These are phyloP conservation scores for Fomitopsis pinicola DNA, from an alignment of 1,284 basidiomycete genomes.

Conservation along the genomic window DNA sequence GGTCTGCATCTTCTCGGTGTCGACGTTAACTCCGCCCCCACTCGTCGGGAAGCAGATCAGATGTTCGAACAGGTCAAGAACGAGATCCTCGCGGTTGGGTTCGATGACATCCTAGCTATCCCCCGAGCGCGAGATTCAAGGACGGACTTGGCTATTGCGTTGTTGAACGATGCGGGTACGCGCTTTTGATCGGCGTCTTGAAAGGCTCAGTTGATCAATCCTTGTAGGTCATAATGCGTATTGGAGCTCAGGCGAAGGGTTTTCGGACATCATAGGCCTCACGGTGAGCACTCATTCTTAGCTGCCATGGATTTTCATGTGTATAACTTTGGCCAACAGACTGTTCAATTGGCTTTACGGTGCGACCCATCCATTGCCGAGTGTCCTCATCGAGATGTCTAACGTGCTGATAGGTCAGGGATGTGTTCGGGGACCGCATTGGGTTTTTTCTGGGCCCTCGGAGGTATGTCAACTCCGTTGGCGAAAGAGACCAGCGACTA, in stretches of 20 bases:
- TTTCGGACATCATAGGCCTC: slow-evolving; percentile 59
- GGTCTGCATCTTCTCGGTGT: slow-evolving; percentile 61
- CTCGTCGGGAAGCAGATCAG: slow-evolving; percentile 46
- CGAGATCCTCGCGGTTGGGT: slow-evolving; percentile 62
- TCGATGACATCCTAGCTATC: slow-evolving; percentile 59
- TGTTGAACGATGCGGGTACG: slow-evolving; percentile 65
- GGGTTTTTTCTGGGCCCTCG: slow-evolving; percentile 69
- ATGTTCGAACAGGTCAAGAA: slow-evolving; percentile 69
- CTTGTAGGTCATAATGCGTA: slow-evolving; percentile 57
- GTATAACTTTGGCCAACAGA: slow-evolving; percentile 31
- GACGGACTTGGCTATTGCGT: slow-evolving; percentile 55
- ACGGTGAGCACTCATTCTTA: slow-evolving; percentile 40
- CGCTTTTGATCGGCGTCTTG: background rate
- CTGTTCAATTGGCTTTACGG: slow-evolving; percentile 61
- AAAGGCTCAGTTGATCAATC: slow-evolving; percentile 3
- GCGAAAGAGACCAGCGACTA: background rate
- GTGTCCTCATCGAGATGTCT: slow-evolving; percentile 1
- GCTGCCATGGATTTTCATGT: background rate
- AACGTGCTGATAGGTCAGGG: slow-evolving; percentile 40
- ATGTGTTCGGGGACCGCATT: slow-evolving; percentile 63
- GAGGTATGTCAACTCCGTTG: slow-evolving; percentile 34
- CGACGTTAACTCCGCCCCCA: slow-evolving; percentile 50
- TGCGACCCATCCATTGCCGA: slow-evolving; percentile 17
- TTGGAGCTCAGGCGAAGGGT: slow-evolving; percentile 56
- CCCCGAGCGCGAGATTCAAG: slow-evolving; percentile 54